Evolutionary conservation across 768 basidiomycete genomes (phyloP).

Genomic region (Suillus variegatus): DNA sequence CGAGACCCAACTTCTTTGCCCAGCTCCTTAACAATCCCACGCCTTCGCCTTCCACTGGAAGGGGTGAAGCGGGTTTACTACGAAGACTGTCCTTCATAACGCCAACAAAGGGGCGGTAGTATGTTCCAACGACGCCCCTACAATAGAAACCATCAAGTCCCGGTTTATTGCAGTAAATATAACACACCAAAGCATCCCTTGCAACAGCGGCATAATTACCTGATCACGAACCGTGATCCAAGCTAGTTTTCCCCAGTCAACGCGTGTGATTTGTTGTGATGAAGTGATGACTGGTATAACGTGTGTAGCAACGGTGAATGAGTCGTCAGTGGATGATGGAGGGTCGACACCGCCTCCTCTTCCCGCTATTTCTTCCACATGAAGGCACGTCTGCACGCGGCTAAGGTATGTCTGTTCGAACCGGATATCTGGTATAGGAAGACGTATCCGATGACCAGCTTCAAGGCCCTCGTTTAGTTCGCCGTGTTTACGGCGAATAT

Average conservation of each 20-base stretch:
- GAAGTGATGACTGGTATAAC: conserved; percentile 30
- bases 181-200: conserved; percentile 66
- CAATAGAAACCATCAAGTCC: conserved; percentile 7
- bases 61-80: conserved; percentile 10
- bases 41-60: conserved; percentile 29
- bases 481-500: conserved; percentile 18
- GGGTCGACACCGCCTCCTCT: conserved; percentile 26
- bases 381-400: conserved; percentile 56
- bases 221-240: conserved; percentile 74
- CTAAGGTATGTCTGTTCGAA: conserved; percentile 73
- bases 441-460: conserved; percentile 31
- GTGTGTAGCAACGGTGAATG: conserved; percentile 23
- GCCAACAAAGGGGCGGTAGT: conserved; percentile 31
- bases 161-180: background rate
- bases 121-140: conserved; percentile 33
- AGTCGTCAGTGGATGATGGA: conserved; percentile 14
- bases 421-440: conserved; percentile 76
- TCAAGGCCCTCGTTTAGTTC: conserved; percentile 14
- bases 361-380: conserved; percentile 33
- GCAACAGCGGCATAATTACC: conserved; percentile 63
- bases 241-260: conserved; percentile 58
- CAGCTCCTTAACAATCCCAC: conserved; percentile 33
- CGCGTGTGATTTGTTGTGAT: conserved; percentile 38
- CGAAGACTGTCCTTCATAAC: conserved; percentile 23
- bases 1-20: conserved; percentile 30